A percentile compares a stretch with the other conserved stretches of the same genome.
Evolutionary conservation across 2,329 filamentous ascomycete species (phyloP).

Genomic region (Biscogniauxia marginata): DNA sequence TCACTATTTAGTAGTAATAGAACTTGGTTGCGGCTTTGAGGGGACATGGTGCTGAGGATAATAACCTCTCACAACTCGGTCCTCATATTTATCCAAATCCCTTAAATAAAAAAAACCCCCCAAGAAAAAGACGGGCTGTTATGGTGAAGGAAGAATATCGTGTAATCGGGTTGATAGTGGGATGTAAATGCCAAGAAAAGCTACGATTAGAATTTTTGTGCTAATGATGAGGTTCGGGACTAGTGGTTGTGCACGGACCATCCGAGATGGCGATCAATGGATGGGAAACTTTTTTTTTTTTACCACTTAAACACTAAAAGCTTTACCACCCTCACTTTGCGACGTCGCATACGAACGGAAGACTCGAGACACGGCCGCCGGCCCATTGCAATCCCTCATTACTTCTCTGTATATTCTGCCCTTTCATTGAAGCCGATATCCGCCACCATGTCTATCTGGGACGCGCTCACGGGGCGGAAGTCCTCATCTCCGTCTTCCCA

Average conservation of each 20-base stretch:
- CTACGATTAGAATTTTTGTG: no score
- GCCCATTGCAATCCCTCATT: background rate
- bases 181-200: no score
- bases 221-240: no score
- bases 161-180: no score
- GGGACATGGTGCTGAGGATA: background rate
- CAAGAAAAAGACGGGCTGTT: no score
- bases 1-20: no score
- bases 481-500: slow-evolving; percentile 40
- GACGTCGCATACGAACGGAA: slow-evolving; percentile 4
- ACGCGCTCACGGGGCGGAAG: slow-evolving; percentile 60
- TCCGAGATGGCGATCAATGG: slow-evolving; percentile 1
- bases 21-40: background rate
- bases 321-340: slow-evolving; percentile 9
- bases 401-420: slow-evolving; percentile 6
- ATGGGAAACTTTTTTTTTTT: slow-evolving; percentile 21
- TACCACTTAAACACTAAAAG: slow-evolving; percentile 8
- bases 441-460: slow-evolving; percentile 57
- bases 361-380: background rate
- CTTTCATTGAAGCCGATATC: slow-evolving; percentile 9
- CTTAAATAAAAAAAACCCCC: no score
- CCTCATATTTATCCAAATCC: no score
- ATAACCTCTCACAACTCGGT: no score
- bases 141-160: no score
- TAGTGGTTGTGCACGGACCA: slow-evolving; percentile 16